Conservation (phyloP, 169 alveolate genomes). For the Plasmodium yoelii region DNA sequence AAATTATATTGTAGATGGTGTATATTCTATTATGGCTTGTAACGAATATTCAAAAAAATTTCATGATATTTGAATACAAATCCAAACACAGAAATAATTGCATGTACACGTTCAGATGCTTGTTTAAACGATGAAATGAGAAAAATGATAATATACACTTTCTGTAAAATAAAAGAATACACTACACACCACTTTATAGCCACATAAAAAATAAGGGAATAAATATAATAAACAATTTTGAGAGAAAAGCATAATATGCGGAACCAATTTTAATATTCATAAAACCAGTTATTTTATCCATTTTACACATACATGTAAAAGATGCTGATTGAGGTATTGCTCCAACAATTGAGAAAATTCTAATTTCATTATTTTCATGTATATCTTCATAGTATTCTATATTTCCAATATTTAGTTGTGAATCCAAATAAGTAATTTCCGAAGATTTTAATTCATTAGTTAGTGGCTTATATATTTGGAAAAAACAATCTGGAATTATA, state of each 20-base stretch:
- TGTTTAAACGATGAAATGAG: no score
- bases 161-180: no score
- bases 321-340: conserved; percentile 41
- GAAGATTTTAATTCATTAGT: conserved; percentile 32
- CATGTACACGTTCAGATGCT: no score
- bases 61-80: no score
- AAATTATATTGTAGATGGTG: no score
- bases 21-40: no score
- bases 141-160: no score
- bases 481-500: conserved; percentile 40
- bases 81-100: no score
- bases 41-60: no score
- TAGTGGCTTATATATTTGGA: conserved; percentile 47
- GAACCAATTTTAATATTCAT: conserved; percentile 40
- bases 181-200: no score
- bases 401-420: conserved; percentile 56
- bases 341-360: conserved; percentile 46
- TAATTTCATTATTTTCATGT: conserved; percentile 19
- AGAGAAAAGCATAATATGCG: conserved; percentile 41
- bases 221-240: conserved; percentile 29
- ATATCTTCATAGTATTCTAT: conserved; percentile 55
- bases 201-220: conserved; percentile 5
- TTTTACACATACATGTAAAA: conserved; percentile 46
- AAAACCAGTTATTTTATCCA: conserved; percentile 44
- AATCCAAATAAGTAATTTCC: conserved; percentile 38